phyloP scores from a whole-genome alignment of 2,329 filamentous ascomycete genomes.

The Cladophialophora exuberans region DNA sequence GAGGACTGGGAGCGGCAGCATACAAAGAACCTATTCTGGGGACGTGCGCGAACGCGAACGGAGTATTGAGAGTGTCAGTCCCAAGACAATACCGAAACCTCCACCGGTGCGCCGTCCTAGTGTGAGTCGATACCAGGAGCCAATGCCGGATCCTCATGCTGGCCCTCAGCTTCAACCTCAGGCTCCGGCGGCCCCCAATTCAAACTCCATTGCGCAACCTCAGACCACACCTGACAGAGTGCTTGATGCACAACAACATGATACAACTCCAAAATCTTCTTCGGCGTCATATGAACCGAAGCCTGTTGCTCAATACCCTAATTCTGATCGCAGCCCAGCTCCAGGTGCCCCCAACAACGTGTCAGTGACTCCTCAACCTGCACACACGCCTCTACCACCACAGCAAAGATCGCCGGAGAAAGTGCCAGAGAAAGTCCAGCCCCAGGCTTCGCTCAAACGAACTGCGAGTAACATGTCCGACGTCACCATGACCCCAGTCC shows the following conservation, averaged over 20 bases:
- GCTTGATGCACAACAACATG: slow-evolving; percentile 17
- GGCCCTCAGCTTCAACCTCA: slow-evolving; percentile 15
- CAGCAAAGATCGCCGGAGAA: slow-evolving; percentile 21
- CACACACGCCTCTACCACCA: slow-evolving; percentile 21
- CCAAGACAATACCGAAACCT: slow-evolving; percentile 34
- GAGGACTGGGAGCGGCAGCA: slow-evolving; percentile 28
- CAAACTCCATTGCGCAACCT: slow-evolving; percentile 7
- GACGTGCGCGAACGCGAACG: slow-evolving; percentile 32
- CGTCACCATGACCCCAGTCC: slow-evolving; percentile 36
- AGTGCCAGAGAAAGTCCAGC: not conserved
- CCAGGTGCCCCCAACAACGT: slow-evolving; percentile 4
- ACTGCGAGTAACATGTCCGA: slow-evolving; percentile 31
- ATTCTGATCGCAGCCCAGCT: slow-evolving; percentile 22
- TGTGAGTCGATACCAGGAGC: slow-evolving; percentile 16
- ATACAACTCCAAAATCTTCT: slow-evolving; percentile 23
- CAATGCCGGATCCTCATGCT: slow-evolving; percentile 11
- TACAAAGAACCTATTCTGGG: slow-evolving; percentile 29
- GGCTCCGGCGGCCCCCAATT: slow-evolving; percentile 1
- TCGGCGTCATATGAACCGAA: slow-evolving; percentile 22
- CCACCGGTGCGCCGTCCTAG: slow-evolving; percentile 27
- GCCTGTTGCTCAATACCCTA: slow-evolving; percentile 17
- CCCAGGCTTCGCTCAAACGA: slow-evolving; percentile 28
- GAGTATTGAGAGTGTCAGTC: slow-evolving; percentile 35
- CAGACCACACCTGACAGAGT: slow-evolving; percentile 21
- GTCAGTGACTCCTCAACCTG: slow-evolving; percentile 25